Evolutionary conservation across 352 stramenopile genomes (phyloP), one percentile per base, ranked within the genome.

Genomic region (Aphanomyces astaci): DNA sequence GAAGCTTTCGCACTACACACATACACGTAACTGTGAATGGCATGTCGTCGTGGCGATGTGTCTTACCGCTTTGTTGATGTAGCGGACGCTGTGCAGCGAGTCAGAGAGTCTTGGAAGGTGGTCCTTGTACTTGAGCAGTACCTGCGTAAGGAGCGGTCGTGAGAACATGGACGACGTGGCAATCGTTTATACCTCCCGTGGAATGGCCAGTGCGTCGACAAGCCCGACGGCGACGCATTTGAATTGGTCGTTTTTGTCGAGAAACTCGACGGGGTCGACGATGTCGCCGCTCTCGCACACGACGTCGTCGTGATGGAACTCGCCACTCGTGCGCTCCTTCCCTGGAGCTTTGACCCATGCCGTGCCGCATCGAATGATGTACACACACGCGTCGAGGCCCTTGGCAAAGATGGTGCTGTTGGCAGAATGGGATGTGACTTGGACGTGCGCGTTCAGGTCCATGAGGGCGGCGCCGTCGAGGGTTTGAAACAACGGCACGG

Each of bases 1-100:
- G 28, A 68, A 68, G 33, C 62, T 60, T 17, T 68, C 62, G 51
- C 62, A 60, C 62, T 68, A 40, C 7, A 27, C 17, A n/a, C n/a
- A n/a, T n/a, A n/a, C n/a, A n/a, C n/a, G n/a, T n/a, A n/a, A n/a
- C n/a, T n/a, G n/a, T n/a, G n/a, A n/a, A n/a, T n/a, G n/a, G n/a
- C n/a, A n/a, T n/a, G n/a, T n/a, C n/a, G n/a, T n/a, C n/a, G n/a
- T n/a, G 22, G 4, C 24, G 40, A 40, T 24, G 24, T 49, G 46
- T 19, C 24, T 30, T 52, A 68, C 62, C 13, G 28, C 62, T 28
- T 49, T 57, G 51, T 68, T 45, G 22, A 17, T 3, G 48, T 68
- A 68, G 13, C 62, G 62, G 4, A 68, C 39, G 39, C 39, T 68
- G 43, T 68, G 31, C 43, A 68, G 13, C 4, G 49, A 59, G 11